Conservation (phyloP, 257 asterid species). For the Marsdenia floribunda region DNA sequence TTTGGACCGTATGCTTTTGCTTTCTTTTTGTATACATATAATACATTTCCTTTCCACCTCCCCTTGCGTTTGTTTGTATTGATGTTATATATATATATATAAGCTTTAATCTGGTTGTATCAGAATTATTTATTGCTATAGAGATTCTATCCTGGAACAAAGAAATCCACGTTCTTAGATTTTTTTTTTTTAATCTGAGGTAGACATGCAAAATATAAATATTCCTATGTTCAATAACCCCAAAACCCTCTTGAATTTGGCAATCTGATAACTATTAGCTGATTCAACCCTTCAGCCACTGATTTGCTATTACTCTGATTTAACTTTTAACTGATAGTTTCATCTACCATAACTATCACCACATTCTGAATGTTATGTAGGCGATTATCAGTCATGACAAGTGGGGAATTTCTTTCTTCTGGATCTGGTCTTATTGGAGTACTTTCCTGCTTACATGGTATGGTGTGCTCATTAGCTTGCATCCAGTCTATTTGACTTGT, state of each 20-base stretch:
- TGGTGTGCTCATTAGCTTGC: neutral
- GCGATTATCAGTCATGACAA: constrained; percentile 40
- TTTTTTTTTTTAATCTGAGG: neutral
- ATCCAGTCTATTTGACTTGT: neutral
- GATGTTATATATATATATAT: neutral
- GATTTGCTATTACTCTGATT: neutral
- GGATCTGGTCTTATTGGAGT: constrained; percentile 92
- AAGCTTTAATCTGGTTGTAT: too few species aligned
- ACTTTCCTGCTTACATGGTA: constrained; percentile 78
- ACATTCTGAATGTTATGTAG: constrained; percentile 28
- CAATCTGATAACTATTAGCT: neutral
- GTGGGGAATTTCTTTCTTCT: constrained; percentile 62
- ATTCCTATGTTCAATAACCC: neutral
- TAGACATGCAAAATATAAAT: neutral
- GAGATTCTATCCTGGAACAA: neutral
- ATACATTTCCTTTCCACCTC: neutral
- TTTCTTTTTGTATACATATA: neutral
- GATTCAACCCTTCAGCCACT: neutral
- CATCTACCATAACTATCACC: neutral
- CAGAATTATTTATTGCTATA: neutral
- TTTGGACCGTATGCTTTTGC: constrained; percentile 58
- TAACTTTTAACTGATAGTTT: neutral
- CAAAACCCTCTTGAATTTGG: neutral
- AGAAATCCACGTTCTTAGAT: neutral
- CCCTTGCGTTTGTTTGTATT: neutral